phyloP scores from a whole-genome alignment of 805 yeast species.

The Gaillardinia entomophila region DNA sequence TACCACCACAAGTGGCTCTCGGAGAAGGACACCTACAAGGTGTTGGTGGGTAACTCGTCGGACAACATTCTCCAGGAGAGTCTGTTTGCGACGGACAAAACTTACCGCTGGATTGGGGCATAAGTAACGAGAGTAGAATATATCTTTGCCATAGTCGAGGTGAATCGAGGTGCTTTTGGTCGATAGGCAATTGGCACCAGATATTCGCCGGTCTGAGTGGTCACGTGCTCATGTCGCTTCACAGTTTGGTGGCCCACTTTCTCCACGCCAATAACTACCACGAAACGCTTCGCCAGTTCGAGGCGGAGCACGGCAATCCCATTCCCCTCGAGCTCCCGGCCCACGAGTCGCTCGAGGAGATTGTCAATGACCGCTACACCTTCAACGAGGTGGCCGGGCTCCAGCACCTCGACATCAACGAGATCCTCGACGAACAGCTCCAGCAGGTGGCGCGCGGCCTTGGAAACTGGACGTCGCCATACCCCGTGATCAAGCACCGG shows the following conservation, averaged over 20 bases:
- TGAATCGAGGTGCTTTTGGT: too few species aligned
- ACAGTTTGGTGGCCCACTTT: constrained; percentile 51
- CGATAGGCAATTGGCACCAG: too few species aligned
- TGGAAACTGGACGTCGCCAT: constrained; percentile 26
- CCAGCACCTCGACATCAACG: constrained; percentile 4
- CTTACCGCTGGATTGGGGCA: background rate
- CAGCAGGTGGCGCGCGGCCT: constrained; percentile 6
- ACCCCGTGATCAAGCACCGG: constrained; percentile 11
- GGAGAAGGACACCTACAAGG: constrained; percentile 46
- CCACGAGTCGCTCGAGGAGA: constrained; percentile 34
- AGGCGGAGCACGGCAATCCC: constrained; percentile 38
- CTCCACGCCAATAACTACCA: constrained; percentile 43
- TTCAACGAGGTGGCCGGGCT: constrained; percentile 12
- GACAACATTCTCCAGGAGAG: constrained; percentile 18
- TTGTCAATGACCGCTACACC: constrained; percentile 31
- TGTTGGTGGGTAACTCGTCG: constrained; percentile 39
- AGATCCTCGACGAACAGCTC: constrained; percentile 5
- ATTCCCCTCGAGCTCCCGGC: constrained; percentile 12
- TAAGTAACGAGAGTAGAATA: background rate
- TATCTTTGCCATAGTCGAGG: too few species aligned
- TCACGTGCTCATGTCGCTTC: constrained; percentile 19
- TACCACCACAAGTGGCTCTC: constrained; percentile 44
- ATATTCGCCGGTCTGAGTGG: too few species aligned
- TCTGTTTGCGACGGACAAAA: constrained; percentile 12
- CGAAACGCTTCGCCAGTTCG: constrained; percentile 44